Conservation (phyloP, 1,139 yeast genomes). For the Suhomyces kunorum region DNA sequence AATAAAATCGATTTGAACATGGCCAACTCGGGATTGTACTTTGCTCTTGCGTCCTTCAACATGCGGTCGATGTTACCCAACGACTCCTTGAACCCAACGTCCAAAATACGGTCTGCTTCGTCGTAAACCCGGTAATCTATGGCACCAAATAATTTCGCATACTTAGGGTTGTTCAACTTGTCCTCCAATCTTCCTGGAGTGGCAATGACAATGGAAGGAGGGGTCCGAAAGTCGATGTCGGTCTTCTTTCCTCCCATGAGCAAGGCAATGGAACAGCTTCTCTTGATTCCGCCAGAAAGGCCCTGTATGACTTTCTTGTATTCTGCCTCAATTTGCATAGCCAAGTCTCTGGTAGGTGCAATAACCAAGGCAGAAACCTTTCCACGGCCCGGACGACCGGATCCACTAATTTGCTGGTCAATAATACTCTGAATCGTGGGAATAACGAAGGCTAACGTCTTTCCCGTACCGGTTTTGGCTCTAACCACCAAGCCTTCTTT, state of each 20-base stretch:
- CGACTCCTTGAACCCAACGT: slow-evolving; percentile 71
- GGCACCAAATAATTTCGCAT: slow-evolving; percentile 51
- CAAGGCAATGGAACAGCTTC: slow-evolving; percentile 25
- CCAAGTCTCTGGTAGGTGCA: slow-evolving; percentile 92
- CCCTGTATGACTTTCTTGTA: slow-evolving; percentile 43
- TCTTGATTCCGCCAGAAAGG: slow-evolving; percentile 18
- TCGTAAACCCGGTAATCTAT: slow-evolving; percentile 73
- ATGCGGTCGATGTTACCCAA: slow-evolving; percentile 55
- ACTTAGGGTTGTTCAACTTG: slow-evolving; percentile 47
- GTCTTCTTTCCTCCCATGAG: slow-evolving; percentile 45
- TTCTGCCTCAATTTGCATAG: slow-evolving; percentile 78
- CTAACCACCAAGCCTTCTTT: slow-evolving; percentile 72
- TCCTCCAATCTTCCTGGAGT: slow-evolving; percentile 89
- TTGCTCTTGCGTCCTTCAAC: slow-evolving; percentile 43
- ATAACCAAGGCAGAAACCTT: slow-evolving; percentile 63
- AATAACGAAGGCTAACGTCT: slow-evolving; percentile 83
- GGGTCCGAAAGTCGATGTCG: slow-evolving; percentile 20
- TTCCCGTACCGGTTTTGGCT: slow-evolving; percentile 96
- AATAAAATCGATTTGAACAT: slow-evolving; percentile 67
- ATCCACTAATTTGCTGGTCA: slow-evolving; percentile 14
- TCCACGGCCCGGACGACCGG: slow-evolving; percentile 15
- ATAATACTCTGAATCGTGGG: slow-evolving; percentile 60
- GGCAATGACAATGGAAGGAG: slow-evolving; percentile 65
- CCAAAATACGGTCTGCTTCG: slow-evolving; percentile 84
- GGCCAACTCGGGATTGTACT: slow-evolving; percentile 26